Evolutionary conservation across 2,329 filamentous ascomycete genomes (phyloP).

Genomic region (Claviceps lovelessii): DNA sequence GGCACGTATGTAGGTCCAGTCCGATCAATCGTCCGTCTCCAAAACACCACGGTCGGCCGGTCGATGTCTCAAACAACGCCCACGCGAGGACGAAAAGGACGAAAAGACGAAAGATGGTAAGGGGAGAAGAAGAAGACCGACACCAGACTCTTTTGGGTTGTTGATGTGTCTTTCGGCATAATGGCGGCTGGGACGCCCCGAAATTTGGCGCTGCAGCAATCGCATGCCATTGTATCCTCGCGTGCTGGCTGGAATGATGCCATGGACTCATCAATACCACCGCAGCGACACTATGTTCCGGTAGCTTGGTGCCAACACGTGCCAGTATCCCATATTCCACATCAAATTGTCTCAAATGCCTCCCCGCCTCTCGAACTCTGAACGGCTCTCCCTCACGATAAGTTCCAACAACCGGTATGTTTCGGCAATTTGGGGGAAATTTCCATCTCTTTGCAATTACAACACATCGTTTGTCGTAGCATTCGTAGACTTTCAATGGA

Average conservation of each 20-base stretch:
- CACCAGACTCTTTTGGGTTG: too few species aligned
- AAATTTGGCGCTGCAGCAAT: too few species aligned
- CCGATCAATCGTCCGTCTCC: too few species aligned
- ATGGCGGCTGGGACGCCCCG: too few species aligned
- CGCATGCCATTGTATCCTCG: background rate
- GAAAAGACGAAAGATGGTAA: too few species aligned
- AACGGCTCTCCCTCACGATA: background rate
- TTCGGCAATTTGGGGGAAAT: background rate
- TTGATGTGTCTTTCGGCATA: too few species aligned
- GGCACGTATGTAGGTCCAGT: too few species aligned
- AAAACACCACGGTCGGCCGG: too few species aligned
- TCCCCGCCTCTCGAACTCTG: background rate
- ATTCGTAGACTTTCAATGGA: background rate
- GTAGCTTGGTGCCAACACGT: background rate
- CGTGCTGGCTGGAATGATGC: background rate
- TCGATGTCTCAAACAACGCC: too few species aligned
- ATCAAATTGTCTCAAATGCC: background rate
- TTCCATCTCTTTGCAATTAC: background rate
- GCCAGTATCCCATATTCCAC: background rate
- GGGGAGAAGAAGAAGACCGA: too few species aligned
- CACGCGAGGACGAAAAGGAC: too few species aligned
- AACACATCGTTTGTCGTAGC: background rate
- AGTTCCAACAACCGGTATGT: background rate
- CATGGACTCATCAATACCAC: background rate
- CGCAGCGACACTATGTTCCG: background rate